These are phyloP conservation scores for Phlyctochytrium bullatum DNA, from an alignment of 192 early-diverging fungal genomes.

Conservation along the genomic window DNA sequence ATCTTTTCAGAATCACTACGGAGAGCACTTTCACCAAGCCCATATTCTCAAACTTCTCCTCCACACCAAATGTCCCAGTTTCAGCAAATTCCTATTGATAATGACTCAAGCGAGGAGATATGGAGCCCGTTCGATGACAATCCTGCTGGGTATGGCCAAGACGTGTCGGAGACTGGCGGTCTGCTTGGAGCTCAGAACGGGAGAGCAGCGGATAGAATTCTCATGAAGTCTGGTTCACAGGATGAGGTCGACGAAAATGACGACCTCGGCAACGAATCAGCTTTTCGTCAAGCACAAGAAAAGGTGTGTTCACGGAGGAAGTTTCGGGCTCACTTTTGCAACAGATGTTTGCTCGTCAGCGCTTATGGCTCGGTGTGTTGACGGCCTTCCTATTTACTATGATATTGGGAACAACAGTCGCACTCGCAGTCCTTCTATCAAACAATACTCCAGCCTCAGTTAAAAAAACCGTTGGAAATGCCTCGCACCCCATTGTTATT, in stretches of 20 bases:
- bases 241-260: conserved; percentile 5
- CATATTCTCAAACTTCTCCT: neutral
- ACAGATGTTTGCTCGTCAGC: neutral
- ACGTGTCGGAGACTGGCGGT: neutral
- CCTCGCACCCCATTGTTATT: conserved; percentile 42
- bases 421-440: conserved; percentile 8
- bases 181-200: neutral
- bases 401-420: neutral
- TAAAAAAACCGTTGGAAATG: neutral
- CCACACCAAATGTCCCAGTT: neutral
- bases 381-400: neutral
- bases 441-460: neutral
- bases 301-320: neutral
- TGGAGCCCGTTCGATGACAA: conserved; percentile 3
- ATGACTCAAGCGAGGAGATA: conserved; percentile 13
- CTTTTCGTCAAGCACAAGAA: neutral
- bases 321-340: too few species aligned
- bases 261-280: conserved; percentile 1
- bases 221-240: neutral
- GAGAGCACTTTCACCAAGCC: conserved; percentile 7
- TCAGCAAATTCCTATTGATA: neutral
- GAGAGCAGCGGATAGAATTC: neutral
- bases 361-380: neutral
- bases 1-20: conserved; percentile 1
- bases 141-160: neutral